Conservation (phyloP, 2,329 filamentous ascomycete species). For the Zymoseptoria tritici region DNA sequence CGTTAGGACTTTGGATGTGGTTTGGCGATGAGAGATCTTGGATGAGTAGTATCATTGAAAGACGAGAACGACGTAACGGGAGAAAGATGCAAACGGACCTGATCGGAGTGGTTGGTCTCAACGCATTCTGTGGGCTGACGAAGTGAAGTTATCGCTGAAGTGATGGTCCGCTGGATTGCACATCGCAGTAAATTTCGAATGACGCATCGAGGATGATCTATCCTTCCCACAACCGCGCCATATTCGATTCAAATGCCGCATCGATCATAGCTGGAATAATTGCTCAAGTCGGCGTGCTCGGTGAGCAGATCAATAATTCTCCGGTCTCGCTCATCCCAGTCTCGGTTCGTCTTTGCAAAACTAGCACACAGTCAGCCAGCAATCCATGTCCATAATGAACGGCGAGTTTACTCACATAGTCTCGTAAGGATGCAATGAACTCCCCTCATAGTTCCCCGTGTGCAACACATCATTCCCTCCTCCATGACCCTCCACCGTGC, state of each 20-base stretch:
- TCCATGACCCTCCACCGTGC: background rate
- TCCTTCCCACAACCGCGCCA: background rate
- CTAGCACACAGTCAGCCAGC: conserved; percentile 1
- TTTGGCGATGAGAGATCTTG: no score
- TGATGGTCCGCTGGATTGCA: no score
- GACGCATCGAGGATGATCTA: no score
- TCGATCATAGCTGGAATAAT: conserved; percentile 14
- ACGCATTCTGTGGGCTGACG: no score
- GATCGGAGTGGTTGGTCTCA: no score
- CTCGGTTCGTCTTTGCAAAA: conserved; percentile 13
- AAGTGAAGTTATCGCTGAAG: no score
- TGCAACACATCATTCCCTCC: conserved; percentile 6
- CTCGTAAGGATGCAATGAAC: conserved; percentile 11
- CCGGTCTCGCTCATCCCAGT: conserved; percentile 10
- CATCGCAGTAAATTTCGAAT: no score
- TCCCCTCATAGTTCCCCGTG: conserved; percentile 7
- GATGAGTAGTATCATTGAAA: no score
- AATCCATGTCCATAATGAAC: background rate
- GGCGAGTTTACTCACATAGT: conserved; percentile 9
- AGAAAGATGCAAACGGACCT: no score
- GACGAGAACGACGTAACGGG: no score
- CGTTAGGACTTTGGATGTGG: no score
- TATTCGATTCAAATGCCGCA: background rate
- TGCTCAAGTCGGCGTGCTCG: conserved; percentile 9
- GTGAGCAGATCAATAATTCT: conserved; percentile 10